Evolutionary conservation across 306 rosid species (phyloP), one percentile per base, ranked within the genome.

Genomic region (Rubus idaeus): DNA sequence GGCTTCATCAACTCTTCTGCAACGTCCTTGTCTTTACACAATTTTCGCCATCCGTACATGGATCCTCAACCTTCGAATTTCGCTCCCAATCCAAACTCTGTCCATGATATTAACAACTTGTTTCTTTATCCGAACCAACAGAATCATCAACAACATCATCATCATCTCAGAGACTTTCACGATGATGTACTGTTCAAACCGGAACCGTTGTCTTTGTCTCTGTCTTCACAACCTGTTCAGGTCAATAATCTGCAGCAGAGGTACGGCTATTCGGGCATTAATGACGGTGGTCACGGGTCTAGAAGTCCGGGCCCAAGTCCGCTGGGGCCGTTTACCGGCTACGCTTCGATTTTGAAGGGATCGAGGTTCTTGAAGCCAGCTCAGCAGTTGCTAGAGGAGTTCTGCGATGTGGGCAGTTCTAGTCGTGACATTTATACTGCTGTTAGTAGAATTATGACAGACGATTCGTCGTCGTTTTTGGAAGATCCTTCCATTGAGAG

Each of bases 291-390:
- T 68, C 64, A 49, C 39, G 75, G 77, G 66, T 70, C 86, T 8
- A 60, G 82, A 23, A 83, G 81, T 79, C 73, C 85, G 11, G 86
- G 72, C 21, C 96, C 86, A 4, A 83, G 75, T 21, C 92, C 92
- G 0, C 74, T 88, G 1, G 91, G 94, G 13, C 96, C 96, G 0
- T 93, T 89, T 26, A 87, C 93, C 2, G 96, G 96, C 10, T 89
- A 89, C 68, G 87, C 93, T 3, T 81, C 92, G 71, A 74, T 93
- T 74, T 78, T 93, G 75, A 93, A 89, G 81, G 94, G 88, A 70
- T 93, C 98, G 17, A 89, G 93, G 79, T 93, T 89, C 63, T 72
- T 90, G 67, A 89, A 77, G 81, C 98, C 96, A 0, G 94, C 98
- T 10, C 98, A 93, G 70, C 88, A 86, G 69, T 70, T 93, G 71